Conservation (phyloP, 345 rosid genomes). For the Brassica cretica region DNA sequence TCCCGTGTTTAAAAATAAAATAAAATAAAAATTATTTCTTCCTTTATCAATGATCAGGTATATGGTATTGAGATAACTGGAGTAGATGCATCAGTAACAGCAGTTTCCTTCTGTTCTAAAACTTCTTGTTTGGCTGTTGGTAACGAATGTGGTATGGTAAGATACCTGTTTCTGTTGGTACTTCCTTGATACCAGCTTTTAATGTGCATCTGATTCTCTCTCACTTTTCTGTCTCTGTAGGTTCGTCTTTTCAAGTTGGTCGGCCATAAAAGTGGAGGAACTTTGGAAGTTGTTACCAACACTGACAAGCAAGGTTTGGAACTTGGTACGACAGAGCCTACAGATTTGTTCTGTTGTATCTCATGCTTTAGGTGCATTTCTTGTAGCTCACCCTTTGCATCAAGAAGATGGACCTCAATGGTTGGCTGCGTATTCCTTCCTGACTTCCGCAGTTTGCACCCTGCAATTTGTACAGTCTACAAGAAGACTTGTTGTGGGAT, state of each 20-base stretch:
- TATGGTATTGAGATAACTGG: conserved; percentile 41
- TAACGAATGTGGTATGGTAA: conserved; percentile 69
- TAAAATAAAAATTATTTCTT: background rate
- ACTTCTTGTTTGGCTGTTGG: conserved; percentile 71
- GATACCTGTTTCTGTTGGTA: conserved; percentile 39
- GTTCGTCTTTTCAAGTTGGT: conserved; percentile 58
- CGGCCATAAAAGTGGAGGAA: conserved; percentile 47
- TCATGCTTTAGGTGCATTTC: conserved; percentile 21
- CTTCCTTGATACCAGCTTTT: conserved; percentile 19
- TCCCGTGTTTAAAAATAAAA: background rate
- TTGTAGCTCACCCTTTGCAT: conserved; percentile 60
- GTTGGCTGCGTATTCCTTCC: conserved; percentile 61
- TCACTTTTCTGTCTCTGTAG: conserved; percentile 45
- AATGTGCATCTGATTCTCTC: conserved; percentile 30
- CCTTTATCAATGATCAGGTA: conserved; percentile 48
- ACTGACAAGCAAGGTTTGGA: conserved; percentile 62
- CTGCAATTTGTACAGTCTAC: conserved; percentile 56
- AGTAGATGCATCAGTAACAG: conserved; percentile 56
- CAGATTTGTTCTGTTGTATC: background rate
- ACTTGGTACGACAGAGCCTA: conserved; percentile 7
- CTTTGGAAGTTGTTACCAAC: conserved; percentile 60
- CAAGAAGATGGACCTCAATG: conserved; percentile 69
- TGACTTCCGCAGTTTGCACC: conserved; percentile 57
- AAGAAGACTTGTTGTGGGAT: conserved; percentile 72
- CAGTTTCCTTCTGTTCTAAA: conserved; percentile 59